Base-by-base conservation (phyloP, 2,329 filamentous ascomycete genomes). In the Phaeosphaeria sp. region DNA sequence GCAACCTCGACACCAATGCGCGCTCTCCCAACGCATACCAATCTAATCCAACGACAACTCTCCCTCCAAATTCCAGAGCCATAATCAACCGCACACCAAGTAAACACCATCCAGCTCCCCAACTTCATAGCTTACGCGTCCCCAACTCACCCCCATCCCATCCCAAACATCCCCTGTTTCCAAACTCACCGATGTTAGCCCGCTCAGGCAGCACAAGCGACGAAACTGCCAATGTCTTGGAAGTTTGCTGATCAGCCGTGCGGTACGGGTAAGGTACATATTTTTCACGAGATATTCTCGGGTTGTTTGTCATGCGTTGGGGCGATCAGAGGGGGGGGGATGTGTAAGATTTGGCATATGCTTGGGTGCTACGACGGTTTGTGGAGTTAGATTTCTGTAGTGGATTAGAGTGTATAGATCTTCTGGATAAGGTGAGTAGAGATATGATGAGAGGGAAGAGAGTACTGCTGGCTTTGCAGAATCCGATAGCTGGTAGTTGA, bases 221-320 rank as follows among this genome's bases (percentile, higher is more conserved):
- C 49, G 21, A 43, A 51, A 51, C 39, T 6, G 39, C 36, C 49
- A 51, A 51, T 30, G 49, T 51, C 49, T 51, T 51, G 49, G 49
- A 30, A 43, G 36, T 51, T 51, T 43, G 39, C 30, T 13, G 30
- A 36, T 36, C 6, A 27, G 39, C 22, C 49, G 39, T 36, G 30
- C 30, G 30, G 30, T 13, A 36, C 30, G 30, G 30, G 13, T 36
- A 24, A 27, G 8, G 20, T n/a, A n/a, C n/a, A n/a, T 51, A 36
- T 36, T 22, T 51, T 24, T 21, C 30, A 40, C 30, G 39, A 33
- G 17, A 20, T 48, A 15, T 43, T 43, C 11, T 22, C 8, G n/a
- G 20, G 11, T n/a, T 13, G 30, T 22, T 20, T 22, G 11, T 22
- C 33, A 40, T 40, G 30, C 20, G 3, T 33, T 24, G 22, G n/a